Percentiles rank a stretch among this genome's conserved stretches.
phyloP scores from a whole-genome alignment of 1,284 basidiomycete genomes.

The Apiotrichum brassicae region DNA sequence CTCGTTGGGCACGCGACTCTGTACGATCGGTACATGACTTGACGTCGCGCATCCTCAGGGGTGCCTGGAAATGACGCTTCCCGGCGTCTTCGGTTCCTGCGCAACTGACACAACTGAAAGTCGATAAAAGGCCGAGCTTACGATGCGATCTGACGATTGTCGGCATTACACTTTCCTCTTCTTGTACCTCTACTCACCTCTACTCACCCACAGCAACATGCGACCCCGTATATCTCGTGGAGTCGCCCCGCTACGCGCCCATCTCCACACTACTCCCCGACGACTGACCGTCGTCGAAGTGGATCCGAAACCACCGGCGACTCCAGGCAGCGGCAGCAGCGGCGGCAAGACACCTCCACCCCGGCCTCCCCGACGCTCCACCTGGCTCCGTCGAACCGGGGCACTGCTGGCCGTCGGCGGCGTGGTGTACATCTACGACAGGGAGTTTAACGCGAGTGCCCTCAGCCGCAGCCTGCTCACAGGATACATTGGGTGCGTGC shows the following conservation, averaged over 20 bases:
- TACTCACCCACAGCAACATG: background rate
- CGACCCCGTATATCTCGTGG: background rate
- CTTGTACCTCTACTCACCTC: no score
- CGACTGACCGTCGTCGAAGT: background rate
- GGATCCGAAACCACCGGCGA: background rate
- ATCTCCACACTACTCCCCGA: background rate
- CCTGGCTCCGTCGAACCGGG: background rate
- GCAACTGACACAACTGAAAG: no score
- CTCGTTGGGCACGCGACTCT: no score
- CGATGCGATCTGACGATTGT: no score
- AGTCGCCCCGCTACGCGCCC: background rate
- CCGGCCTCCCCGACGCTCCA: background rate
- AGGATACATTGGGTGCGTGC: slow-evolving; percentile 54
- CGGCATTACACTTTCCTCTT: no score
- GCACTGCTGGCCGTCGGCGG: slow-evolving; percentile 42
- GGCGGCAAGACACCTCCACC: background rate
- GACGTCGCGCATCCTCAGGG: no score
- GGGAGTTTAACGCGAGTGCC: slow-evolving; percentile 61
- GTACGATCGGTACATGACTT: no score
- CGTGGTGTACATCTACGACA: slow-evolving; percentile 54
- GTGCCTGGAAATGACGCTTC: no score
- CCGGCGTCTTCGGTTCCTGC: no score
- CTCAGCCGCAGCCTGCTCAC: slow-evolving; percentile 60
- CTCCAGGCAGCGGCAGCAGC: background rate
- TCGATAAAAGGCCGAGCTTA: no score